A percentile compares a stretch with the other conserved stretches of the same genome.
Conservation (phyloP, 495 filamentous ascomycete species). For the Talaromyces adpressus region DNA sequence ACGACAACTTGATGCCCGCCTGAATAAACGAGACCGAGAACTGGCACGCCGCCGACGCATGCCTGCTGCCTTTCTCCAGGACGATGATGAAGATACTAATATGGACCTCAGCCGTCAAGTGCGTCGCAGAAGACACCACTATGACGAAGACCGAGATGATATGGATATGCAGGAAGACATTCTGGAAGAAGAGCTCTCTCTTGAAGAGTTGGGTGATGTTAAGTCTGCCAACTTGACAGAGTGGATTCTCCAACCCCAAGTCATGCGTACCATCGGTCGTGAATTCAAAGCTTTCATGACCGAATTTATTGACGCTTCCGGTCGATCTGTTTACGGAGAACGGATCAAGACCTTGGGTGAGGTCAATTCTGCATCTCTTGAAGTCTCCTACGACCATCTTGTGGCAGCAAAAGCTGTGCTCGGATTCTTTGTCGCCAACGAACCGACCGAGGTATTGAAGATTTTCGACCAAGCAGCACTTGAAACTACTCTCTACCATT, state of each 20-base stretch:
- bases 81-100: conserved; percentile 82
- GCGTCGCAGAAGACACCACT: conserved; percentile 71
- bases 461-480: conserved; percentile 97
- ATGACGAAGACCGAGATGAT: conserved; percentile 90
- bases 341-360: conserved; percentile 91
- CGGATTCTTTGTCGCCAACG: conserved; percentile 96
- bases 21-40: conserved; percentile 79
- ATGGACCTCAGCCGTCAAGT: conserved; percentile 77
- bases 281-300: conserved; percentile 98
- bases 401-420: conserved; percentile 85
- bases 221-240: conserved; percentile 90
- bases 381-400: conserved; percentile 93
- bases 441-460: conserved; percentile 86
- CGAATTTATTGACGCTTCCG: conserved; percentile 82
- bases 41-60: conserved; percentile 66
- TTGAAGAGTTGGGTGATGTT: conserved; percentile 87
- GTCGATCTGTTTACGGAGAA: conserved; percentile 88
- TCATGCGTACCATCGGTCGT: conserved; percentile 85
- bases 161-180: conserved; percentile 83
- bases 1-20: conserved; percentile 73
- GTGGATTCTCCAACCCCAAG: conserved; percentile 86
- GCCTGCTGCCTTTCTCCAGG: conserved; percentile 77
- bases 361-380: conserved; percentile 90
- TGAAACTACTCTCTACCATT: conserved; percentile 89
- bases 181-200: conserved; percentile 87